A percentile compares a stretch with the other conserved stretches of the same genome.
Conservation (phyloP, 371 early-diverging fungal genomes). For the Mortierella sp. region DNA sequence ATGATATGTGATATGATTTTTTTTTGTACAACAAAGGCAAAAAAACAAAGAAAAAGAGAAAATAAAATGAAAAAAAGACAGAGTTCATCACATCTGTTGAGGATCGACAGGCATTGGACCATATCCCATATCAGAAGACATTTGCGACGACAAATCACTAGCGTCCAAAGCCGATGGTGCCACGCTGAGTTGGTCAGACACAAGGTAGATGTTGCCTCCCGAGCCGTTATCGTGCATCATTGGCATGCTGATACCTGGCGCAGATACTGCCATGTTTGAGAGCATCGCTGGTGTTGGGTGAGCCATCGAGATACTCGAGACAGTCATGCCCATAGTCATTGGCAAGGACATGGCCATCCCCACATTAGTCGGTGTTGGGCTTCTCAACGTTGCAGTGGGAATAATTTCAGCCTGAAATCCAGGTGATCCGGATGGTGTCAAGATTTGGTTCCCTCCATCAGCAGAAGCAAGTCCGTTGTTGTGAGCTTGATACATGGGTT, state of each 20-base stretch:
- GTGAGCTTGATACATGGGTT: conserved; percentile 20
- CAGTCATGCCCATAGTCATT: conserved; percentile 10
- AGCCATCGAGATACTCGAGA: conserved; percentile 9
- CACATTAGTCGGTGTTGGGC: conserved; percentile 18
- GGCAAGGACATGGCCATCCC: conserved; percentile 22
- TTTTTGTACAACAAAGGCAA: not conserved
- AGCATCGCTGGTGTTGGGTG: conserved; percentile 21
- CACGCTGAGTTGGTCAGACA: conserved; percentile 17
- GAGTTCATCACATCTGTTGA: conserved; percentile 25
- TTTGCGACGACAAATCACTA: not conserved
- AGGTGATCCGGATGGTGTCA: conserved; percentile 28
- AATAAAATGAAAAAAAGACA: no score
- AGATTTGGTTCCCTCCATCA: conserved; percentile 3
- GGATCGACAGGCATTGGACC: conserved; percentile 38
- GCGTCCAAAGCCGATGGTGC: conserved; percentile 7
- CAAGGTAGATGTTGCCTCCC: conserved; percentile 13
- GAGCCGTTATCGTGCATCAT: conserved; percentile 27
- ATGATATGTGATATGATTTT: not conserved
- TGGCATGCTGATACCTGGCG: conserved; percentile 21
- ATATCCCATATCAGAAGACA: conserved; percentile 28
- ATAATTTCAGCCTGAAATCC: conserved; percentile 34
- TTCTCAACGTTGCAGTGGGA: conserved; percentile 16
- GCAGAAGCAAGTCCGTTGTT: conserved; percentile 9
- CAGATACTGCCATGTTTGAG: conserved; percentile 15
- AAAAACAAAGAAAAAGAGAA: no score